Percentiles rank a stretch among this genome's conserved stretches.
These are phyloP conservation scores for Onygena corvina DNA, from an alignment of 2,329 filamentous ascomycete genomes.

Conservation along the genomic window DNA sequence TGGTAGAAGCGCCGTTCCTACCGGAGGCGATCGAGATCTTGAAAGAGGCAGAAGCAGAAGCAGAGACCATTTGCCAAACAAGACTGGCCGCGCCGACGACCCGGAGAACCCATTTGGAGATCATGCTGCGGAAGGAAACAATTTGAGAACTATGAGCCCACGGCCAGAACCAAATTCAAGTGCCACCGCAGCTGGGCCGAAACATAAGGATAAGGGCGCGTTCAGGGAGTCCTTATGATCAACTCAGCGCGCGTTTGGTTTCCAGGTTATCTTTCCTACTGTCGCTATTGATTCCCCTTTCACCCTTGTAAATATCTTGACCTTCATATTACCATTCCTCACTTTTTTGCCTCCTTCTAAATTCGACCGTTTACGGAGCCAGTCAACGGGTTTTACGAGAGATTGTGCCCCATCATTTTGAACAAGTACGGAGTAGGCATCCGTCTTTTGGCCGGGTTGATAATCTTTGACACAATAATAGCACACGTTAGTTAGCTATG, in stretches of 20 bases:
- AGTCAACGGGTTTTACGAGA: neutral
- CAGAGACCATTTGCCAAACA: conserved; percentile 34
- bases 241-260: neutral
- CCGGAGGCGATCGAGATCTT: conserved; percentile 16
- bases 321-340: neutral
- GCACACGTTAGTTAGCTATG: no score
- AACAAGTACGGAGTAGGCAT: neutral
- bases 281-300: neutral
- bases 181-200: neutral
- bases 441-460: no score
- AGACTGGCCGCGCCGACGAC: conserved; percentile 30
- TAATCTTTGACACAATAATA: no score
- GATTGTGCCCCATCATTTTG: neutral
- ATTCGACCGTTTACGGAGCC: neutral
- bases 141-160: conserved; percentile 60
- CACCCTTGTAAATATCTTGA: neutral
- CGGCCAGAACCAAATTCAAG: conserved; percentile 49
- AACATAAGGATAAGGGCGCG: neutral
- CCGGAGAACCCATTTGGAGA: conserved; percentile 60
- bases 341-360: neutral
- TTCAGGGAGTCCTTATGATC: conserved; percentile 2
- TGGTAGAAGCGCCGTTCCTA: conserved; percentile 21
- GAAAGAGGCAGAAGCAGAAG: conserved; percentile 36
- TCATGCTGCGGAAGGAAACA: conserved; percentile 50
- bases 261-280: neutral